Conservation (phyloP, 2,329 filamentous ascomycete species). For the Aureobasidium sp. region DNA sequence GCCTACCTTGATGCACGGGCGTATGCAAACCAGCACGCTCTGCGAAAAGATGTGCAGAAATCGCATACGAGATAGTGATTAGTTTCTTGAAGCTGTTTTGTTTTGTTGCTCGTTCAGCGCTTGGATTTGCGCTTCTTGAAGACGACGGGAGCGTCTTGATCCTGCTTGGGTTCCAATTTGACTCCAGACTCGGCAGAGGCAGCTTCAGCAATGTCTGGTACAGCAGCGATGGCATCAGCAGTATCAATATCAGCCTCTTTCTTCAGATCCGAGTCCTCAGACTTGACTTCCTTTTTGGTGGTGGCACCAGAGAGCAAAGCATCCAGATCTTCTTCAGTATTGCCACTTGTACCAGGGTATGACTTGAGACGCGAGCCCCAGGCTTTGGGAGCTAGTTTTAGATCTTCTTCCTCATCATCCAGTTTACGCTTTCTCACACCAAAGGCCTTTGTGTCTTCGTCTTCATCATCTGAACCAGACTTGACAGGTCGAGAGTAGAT, state of each 20-base stretch:
- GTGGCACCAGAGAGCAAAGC: constrained; percentile 41
- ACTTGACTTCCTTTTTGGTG: constrained; percentile 27
- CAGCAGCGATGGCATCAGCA: constrained; percentile 23
- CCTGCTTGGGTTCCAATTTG: constrained; percentile 8
- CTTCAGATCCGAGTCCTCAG: constrained; percentile 27
- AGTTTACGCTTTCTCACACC: constrained; percentile 58
- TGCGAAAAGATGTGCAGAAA: neutral
- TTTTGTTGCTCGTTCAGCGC: constrained; percentile 21
- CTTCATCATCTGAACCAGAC: constrained; percentile 37
- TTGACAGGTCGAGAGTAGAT: constrained; percentile 21
- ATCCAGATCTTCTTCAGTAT: constrained; percentile 54
- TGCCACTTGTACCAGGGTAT: constrained; percentile 38
- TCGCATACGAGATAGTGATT: neutral
- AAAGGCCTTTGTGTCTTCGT: constrained; percentile 37
- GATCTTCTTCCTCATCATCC: constrained; percentile 55
- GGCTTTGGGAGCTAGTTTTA: constrained; percentile 36
- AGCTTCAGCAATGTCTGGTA: constrained; percentile 18
- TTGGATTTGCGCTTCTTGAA: constrained; percentile 70
- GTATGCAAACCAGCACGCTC: neutral
- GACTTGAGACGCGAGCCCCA: constrained; percentile 42
- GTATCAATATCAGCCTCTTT: constrained; percentile 27
- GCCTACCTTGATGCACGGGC: neutral
- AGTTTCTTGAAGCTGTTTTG: neutral
- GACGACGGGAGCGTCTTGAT: constrained; percentile 47
- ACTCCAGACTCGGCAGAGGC: constrained; percentile 1